A percentile compares a stretch with the other conserved stretches of the same genome.
Conservation (phyloP, 306 rosid species). For the Hylodesmum podocarpum region DNA sequence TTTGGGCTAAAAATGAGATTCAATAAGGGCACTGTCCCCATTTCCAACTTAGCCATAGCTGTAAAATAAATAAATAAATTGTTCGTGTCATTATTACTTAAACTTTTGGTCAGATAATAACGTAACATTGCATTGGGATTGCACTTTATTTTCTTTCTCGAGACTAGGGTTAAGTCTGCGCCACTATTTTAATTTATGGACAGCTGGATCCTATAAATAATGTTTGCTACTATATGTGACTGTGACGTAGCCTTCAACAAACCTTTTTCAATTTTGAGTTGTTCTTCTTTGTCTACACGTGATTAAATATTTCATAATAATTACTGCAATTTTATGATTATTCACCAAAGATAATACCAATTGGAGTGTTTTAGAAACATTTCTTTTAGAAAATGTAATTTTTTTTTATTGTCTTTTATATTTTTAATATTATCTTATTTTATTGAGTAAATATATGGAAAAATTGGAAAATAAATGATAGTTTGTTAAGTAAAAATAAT, state of each 20-base stretch:
- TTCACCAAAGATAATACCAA: neutral
- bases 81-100: neutral
- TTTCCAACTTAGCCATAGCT: slow-evolving; percentile 30
- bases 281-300: slow-evolving; percentile 2
- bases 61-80: neutral
- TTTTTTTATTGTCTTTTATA: neutral
- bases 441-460: neutral
- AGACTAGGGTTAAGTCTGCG: neutral
- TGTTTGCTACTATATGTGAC: neutral
- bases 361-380: too few species aligned
- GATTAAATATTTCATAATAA: neutral
- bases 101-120: neutral
- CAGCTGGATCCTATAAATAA: slow-evolving; percentile 26
- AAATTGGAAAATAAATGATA: neutral
- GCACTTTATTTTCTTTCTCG: neutral
- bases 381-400: neutral
- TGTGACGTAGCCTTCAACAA: slow-evolving; percentile 21
- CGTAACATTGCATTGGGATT: slow-evolving; percentile 22
- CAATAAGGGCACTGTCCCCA: neutral
- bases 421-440: neutral
- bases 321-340: neutral
- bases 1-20: slow-evolving; percentile 12
- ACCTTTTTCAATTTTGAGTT: neutral
- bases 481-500: neutral
- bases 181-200: neutral